Evolutionary conservation across 1,284 basidiomycete species (phyloP), one percentile per base, ranked within the genome.

Genomic region (Leccinum pachyderme): DNA sequence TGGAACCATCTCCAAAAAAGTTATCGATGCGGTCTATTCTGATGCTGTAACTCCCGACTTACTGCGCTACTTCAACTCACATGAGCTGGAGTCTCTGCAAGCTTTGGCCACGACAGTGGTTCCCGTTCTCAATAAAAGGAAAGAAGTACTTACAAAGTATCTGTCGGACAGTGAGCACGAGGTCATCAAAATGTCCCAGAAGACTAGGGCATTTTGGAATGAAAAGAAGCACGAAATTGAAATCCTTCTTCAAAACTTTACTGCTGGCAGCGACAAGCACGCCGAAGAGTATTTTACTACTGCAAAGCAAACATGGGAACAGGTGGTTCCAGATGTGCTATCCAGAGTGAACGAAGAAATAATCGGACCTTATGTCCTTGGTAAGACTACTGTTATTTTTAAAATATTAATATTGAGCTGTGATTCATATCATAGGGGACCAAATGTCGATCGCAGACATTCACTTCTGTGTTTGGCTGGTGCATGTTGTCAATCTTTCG

Each of bases 371-470:
- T 92, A 78, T 66, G 73, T 79, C 0, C 77, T 93, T 12, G 93
- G 92, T 79, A 75, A 70, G 78, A 60, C 22, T 29, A 18, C 31
- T 24, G 22, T 13, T 18, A 25, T 39, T 39, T 39, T 18, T 5
- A 12, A 18, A 9, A 22, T 4, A 11, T 24, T 32, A 9, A 22
- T 4, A 11, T 24, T 32, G 15, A 31, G 13, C 27, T 49, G 7
- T 31, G 46, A 60, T 33, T 37, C 22, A 15, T 25, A 31, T 51
- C 25, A 22, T 55, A 88, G 87, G 87, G 27, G 88, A 89, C 63
- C 89, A 91, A 57, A 70, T 93, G 65, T 90, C 86, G 7, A 75
- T 93, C 44, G 89, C 86, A 3, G 93, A 95, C 67, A 72, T 93
- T 51, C 91, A 94, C 65, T 74, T 93, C 27, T 84, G 83, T 3